Conservation (phyloP, 129 eudicot species). For the Flaveria linearis region DNA sequence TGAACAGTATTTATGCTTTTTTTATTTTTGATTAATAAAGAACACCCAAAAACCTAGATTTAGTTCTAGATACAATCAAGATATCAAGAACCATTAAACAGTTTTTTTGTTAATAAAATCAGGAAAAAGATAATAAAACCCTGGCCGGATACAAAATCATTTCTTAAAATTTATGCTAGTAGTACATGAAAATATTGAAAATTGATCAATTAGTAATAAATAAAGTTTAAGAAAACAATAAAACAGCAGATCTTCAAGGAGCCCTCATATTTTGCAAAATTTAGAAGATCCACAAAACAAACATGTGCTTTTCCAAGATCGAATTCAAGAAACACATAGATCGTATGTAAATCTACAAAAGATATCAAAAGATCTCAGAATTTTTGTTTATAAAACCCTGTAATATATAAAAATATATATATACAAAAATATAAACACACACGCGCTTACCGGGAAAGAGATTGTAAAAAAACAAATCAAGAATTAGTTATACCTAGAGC, state of each 20-base stretch:
- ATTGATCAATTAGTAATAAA: background rate
- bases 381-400: background rate
- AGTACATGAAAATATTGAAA: background rate
- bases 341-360: slow-evolving; percentile 23
- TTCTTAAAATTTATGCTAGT: background rate
- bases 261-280: background rate
- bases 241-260: slow-evolving; percentile 26
- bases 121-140: background rate
- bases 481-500: slow-evolving; percentile 46
- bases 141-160: background rate
- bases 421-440: background rate
- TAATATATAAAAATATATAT: background rate
- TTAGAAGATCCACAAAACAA: background rate
- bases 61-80: slow-evolving; percentile 5
- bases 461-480: background rate
- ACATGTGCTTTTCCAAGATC: slow-evolving; percentile 9
- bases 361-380: slow-evolving; percentile 3
- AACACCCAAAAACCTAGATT: background rate
- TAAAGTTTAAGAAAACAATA: background rate
- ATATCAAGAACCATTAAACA: background rate
- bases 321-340: slow-evolving; percentile 18
- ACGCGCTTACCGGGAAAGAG: background rate
- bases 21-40: background rate
- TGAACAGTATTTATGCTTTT: slow-evolving; percentile 7
- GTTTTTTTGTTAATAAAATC: background rate